Evolutionary conservation across 257 asterid species (phyloP).

Genomic region (Hygrophila difformis): DNA sequence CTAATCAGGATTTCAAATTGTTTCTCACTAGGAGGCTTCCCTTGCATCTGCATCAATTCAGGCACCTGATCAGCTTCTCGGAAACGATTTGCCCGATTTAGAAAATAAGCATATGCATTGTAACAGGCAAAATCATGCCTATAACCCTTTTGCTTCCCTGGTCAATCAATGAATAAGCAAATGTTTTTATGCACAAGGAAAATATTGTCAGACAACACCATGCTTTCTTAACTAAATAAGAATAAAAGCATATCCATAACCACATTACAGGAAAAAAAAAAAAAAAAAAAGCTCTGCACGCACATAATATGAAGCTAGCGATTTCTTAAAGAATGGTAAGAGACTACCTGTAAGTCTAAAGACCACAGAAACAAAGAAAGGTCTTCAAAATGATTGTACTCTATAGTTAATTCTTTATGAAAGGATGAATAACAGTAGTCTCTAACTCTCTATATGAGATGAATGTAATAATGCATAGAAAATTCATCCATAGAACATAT

Average conservation of each 20-base stretch:
- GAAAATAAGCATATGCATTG: slow-evolving; percentile 77
- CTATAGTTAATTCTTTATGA: too few relatives aligned
- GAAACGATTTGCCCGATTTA: slow-evolving; percentile 69
- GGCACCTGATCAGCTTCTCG: slow-evolving; percentile 95
- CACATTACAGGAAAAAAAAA: background rate
- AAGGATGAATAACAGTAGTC: too few relatives aligned
- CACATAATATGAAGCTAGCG: too few relatives aligned
- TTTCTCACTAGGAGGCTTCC: slow-evolving; percentile 85
- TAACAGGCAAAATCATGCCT: slow-evolving; percentile 93
- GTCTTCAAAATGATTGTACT: too few relatives aligned
- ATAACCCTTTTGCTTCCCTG: slow-evolving; percentile 95
- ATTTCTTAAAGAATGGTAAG: too few relatives aligned
- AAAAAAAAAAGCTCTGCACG: too few relatives aligned
- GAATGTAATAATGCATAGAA: too few relatives aligned
- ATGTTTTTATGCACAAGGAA: slow-evolving; percentile 1
- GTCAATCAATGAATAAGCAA: slow-evolving; percentile 21
- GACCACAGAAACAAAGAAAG: too few relatives aligned
- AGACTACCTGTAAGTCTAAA: too few relatives aligned
- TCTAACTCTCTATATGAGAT: too few relatives aligned
- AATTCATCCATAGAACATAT: background rate
- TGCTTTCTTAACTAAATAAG: background rate
- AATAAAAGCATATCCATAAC: background rate
- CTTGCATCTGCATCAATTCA: slow-evolving; percentile 92
- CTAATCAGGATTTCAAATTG: slow-evolving; percentile 88
- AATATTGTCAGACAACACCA: background rate